Evolutionary conservation across 2,329 filamentous ascomycete species (phyloP), one percentile per base, ranked within the genome.

Genomic region (Aspergillus fumigatus): DNA sequence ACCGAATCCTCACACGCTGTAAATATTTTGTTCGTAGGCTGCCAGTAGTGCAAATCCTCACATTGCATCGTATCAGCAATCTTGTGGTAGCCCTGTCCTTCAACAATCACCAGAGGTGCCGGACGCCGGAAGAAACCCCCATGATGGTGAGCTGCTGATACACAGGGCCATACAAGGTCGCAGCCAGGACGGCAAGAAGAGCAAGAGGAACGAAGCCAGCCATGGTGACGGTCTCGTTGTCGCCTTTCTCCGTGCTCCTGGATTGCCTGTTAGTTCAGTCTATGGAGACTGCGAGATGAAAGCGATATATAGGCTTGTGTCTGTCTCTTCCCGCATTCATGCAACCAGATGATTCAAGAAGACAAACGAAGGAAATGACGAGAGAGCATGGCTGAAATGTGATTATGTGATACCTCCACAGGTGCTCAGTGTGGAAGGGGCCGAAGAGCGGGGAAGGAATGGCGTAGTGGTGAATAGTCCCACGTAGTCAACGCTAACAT

Each of bases 41-140:
- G 65, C 58, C 86, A 79, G 54, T 83, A 77, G 62, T 87, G 83
- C 3, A 87, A 50, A 58, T 87, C 84, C 62, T 87, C 85, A 63
- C 84, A 86, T 17, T 82, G 75, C 2, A 75, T 66, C 0, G 84
- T 86, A 59, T 83, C 79, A 0, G 76, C 67, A 9, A 87, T 81
- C 9, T 64, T 58, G 5, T 75, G 62, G 1, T 82, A 64, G 23
- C 75, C 71, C 3, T 70, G 58, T 2, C 64, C 69, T 52, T 76
- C 58, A 7, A 50, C 51, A 5, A 62, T 49, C 2, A 59, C 53
- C 2, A 63, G 63, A n/a, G 54, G 55, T 14, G 54, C 54, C 2
- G 67, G 65, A 1, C 59, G 60, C 3, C 63, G 52, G 43, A 68
- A 65, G 14, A n/a, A n/a, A 64, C 53, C 27, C 69, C 70, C 1